A percentile compares a stretch with the other conserved stretches of the same genome.
Evolutionary conservation across 2,329 filamentous ascomycete genomes (phyloP).

Genomic region (Diaporthe helianthi): DNA sequence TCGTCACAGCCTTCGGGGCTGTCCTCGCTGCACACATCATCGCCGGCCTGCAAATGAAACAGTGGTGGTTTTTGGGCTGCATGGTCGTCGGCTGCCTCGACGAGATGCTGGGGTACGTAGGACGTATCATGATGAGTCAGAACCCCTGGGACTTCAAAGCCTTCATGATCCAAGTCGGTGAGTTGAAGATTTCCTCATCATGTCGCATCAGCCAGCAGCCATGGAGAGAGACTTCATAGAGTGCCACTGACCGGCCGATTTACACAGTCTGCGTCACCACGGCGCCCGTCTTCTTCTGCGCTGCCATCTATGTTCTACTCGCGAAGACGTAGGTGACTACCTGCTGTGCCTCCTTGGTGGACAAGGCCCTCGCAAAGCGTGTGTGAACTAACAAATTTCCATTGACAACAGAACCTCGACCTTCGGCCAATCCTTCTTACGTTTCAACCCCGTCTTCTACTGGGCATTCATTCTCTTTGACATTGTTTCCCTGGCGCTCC

Average conservation of each 20-base stretch:
- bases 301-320: slow-evolving; percentile 72
- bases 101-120: slow-evolving; percentile 69
- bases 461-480: slow-evolving; percentile 61
- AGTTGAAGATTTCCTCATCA: slow-evolving; percentile 34
- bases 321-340: slow-evolving; percentile 44
- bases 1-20: slow-evolving; percentile 54
- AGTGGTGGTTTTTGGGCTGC: slow-evolving; percentile 55
- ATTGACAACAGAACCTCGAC: slow-evolving; percentile 45
- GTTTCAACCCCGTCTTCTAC: slow-evolving; percentile 51
- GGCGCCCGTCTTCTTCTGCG: slow-evolving; percentile 63
- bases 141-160: slow-evolving; percentile 65
- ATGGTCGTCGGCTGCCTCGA: slow-evolving; percentile 63
- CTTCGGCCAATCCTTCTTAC: slow-evolving; percentile 48
- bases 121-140: slow-evolving; percentile 61
- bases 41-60: slow-evolving; percentile 55
- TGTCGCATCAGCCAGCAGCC: neutral
- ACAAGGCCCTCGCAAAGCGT: no score
- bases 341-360: neutral
- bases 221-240: neutral
- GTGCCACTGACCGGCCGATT: neutral
- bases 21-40: slow-evolving; percentile 57
- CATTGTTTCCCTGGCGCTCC: slow-evolving; percentile 60
- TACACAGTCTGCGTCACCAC: slow-evolving; percentile 63
- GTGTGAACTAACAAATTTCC: neutral
- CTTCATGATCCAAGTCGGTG: slow-evolving; percentile 72